Base-by-base conservation (phyloP, 2,329 filamentous ascomycete species). In the Claviceps sp. region DNA sequence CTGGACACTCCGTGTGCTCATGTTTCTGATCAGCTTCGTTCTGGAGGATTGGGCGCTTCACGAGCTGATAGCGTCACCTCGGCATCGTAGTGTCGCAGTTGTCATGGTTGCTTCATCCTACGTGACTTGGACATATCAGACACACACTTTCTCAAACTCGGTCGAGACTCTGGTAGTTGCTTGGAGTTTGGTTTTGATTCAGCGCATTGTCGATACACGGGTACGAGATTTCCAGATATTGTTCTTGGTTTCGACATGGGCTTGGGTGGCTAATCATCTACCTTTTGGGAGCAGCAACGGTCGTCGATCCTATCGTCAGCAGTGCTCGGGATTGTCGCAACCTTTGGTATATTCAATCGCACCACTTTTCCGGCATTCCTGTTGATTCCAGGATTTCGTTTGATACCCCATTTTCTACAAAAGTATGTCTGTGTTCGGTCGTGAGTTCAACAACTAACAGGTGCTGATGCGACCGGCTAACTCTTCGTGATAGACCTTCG, bases 71-170 rank as follows among this genome's bases (percentile, higher is more conserved):
- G 81, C 83, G 55, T 85, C 85, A 41, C 82, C 82, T 56, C 82
- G 83, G 54, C 75, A 80, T 61, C 83, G 89, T 56, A 80, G 80
- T 59, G 73, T 85, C 52, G 88, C 89, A 9, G 79, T 94, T 45
- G 74, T 94, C 46, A 76, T 98, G 53, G 86, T 96, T 55, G 89
- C 91, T 46, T 97, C 91, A 30, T 96, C 89, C 26, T 98, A 97
- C 70, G 91, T 96, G 60, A 98, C 93, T 47, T 98, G 93, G 91
- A 96, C 91, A 45, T 95, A 91, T 70, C 93, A 98, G 70, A 93
- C 89, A 18, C 93, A 98, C 69, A 97, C 93, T 13, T 97, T 98
- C 67, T 97, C 91, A 56, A 98, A 98, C 70, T 94, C 91, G 55
- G 79, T 97, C 58, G 93, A 98, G 72, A 97, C 93, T 2, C 73